Base-by-base conservation (phyloP, 768 basidiomycete species). In the Pleurotus pulmonarius region DNA sequence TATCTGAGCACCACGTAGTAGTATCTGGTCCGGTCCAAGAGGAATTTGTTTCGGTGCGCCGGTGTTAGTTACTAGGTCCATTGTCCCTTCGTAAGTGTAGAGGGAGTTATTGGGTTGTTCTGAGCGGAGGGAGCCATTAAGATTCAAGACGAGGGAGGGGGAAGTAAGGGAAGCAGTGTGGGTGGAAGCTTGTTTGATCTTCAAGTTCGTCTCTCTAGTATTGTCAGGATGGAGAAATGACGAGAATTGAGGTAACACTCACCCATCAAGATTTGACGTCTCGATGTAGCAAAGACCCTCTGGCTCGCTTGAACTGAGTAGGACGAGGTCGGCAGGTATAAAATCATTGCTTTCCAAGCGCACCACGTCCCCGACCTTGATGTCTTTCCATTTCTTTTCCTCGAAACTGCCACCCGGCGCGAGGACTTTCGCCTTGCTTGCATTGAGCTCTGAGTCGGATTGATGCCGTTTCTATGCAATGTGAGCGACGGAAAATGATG, bases 211-310 rank as follows among this genome's bases (percentile, higher is more conserved):
- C 75, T 98, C 97, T 22, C 94, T 94, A 63, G 52, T 41, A 40
- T 46, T 46, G 45, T 58, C 46, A 37, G 51, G 49, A 46, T 37
- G 26, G 46, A 44, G 51, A 49, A n/a, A 57, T 53, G 48, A 41
- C 11, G 15, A 29, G n/a, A 4, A 6, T 44, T 22, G 26, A 18
- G 9, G 13, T 40, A 38, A 46, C 38, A 61, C 73, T 61, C 77
- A 95, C 94, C 96, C 97, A 65, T 99, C 97, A 24, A 99, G 80
- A 69, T 99, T 99, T 5, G 92, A 90, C 0, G 97, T 99, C 71
- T 99, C 97, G 59, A 98, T 92, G 67, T 98, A 99, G 62, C 96
- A 98, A 46, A 98, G 75, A 0, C 97, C 94, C 67, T 99, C 97
- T 0, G 97, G 97, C 69, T 99, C 97, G 67, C 90, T 93, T 11